A percentile compares a stretch with the other conserved stretches of the same genome.
Evolutionary conservation across 2,329 filamentous ascomycete species (phyloP).

Genomic region (Ascochyta clinopodiicola): DNA sequence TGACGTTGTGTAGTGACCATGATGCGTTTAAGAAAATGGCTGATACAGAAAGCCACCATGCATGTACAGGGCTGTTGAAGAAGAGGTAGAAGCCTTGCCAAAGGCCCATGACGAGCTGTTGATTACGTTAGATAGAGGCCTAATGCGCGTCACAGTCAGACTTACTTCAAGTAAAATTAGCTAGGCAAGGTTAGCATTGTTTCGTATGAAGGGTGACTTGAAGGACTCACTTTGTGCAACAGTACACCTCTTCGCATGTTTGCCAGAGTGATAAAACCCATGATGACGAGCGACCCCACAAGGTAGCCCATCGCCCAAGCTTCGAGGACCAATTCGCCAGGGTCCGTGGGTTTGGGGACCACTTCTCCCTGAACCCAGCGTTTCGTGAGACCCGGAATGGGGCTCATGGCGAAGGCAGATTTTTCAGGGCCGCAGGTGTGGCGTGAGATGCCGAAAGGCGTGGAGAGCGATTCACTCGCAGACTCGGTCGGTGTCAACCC

Average conservation of each 20-base stretch:
- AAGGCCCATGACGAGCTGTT: constrained; percentile 61
- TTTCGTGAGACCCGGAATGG: constrained; percentile 17
- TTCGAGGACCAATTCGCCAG: constrained; percentile 47
- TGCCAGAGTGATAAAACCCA: constrained; percentile 56
- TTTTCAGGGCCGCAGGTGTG: constrained; percentile 22
- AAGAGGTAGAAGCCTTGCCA: constrained; percentile 67
- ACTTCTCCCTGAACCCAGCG: constrained; percentile 23
- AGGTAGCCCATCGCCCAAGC: constrained; percentile 51
- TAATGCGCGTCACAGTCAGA: constrained; percentile 1
- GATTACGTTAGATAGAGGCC: constrained; percentile 15
- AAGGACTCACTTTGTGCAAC: constrained; percentile 52
- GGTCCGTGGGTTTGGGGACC: constrained; percentile 41
- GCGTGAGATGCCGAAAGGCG: constrained; percentile 23
- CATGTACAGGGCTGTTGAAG: constrained; percentile 61
- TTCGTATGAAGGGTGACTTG: background rate
- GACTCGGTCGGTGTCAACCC: constrained; percentile 16
- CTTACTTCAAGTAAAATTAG: constrained; percentile 58
- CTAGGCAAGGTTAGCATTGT: constrained; percentile 30
- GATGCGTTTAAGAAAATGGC: constrained; percentile 68
- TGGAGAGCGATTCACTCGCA: constrained; percentile 30
- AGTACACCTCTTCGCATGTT: constrained; percentile 58
- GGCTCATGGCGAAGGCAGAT: constrained; percentile 28
- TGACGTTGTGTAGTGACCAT: constrained; percentile 70
- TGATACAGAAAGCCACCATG: constrained; percentile 68
- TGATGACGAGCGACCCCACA: constrained; percentile 54